Evolutionary conservation across 2,329 filamentous ascomycete genomes (phyloP), one percentile per base, ranked within the genome.

Genomic region (Aureobasidium pullulans): DNA sequence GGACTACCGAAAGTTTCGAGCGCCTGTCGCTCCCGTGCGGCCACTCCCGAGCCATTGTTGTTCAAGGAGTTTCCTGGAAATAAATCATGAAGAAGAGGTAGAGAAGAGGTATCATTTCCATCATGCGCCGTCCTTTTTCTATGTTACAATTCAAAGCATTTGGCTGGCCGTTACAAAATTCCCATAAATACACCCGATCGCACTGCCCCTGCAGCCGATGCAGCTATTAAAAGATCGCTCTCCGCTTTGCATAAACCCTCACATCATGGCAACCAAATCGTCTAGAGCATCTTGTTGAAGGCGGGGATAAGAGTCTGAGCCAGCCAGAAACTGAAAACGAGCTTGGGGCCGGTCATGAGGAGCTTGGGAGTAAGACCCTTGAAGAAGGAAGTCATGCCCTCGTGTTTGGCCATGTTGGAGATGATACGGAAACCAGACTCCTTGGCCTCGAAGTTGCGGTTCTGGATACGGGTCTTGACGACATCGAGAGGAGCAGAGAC

Each of bases 281-380:
- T 52, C 16, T 80, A 84, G 72, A 85, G 76, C 61, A 85, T 72
- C 74, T 85, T 84, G 69, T 84, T 89, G 75, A 97, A 97, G 40
- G 91, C 88, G 54, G 94, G 94, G 71, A 99, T 99, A 69, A 99
- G 81, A 32, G 94, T 97, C 81, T 99, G 94, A 60, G 94, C 94
- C 71, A 99, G 85, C 94, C 94, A 99, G 86, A 99, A 99, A 62
- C 92, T 96, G 81, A 99, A 99, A 64, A 97, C 94, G 62, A 99
- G 83, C 84, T 99, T 99, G 64, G 94, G 94, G 28, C 94, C 95
- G 15, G 94, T 99, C 94, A 99, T 99, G 70, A 99, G 83, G 65
- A 99, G 85, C 87, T 99, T 99, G 63, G 94, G 94, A 52, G 91
- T 88, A 65, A 99, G 77, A 44, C 94, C 94, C 84, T 99, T 99